phyloP scores from a whole-genome alignment of 148 eudicot species.

The Cornus florida region DNA sequence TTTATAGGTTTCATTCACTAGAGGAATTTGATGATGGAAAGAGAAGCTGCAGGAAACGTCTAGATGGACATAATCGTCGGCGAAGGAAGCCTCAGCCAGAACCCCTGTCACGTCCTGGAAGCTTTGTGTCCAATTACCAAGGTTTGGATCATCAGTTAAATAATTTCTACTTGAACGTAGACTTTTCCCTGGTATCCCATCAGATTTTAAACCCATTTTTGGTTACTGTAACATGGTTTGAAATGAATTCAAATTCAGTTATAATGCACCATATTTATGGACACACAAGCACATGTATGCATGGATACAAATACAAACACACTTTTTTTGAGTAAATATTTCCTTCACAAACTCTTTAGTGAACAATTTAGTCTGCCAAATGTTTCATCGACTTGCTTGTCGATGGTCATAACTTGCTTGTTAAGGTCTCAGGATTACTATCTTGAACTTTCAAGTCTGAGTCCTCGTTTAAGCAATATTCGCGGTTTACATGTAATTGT shows the following conservation, averaged over 20 bases:
- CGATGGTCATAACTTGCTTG: no score
- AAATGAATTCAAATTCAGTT: no score
- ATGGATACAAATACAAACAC: neutral
- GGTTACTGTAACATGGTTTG: no score
- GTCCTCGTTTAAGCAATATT: no score
- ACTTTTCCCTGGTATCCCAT: neutral
- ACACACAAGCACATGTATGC: neutral
- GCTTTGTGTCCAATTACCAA: conserved; percentile 10
- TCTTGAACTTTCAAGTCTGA: no score
- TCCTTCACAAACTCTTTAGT: no score
- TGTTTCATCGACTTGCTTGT: no score
- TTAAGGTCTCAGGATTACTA: no score
- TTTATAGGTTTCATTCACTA: conserved; percentile 28
- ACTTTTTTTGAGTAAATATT: neutral
- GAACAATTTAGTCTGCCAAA: no score
- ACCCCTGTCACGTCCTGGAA: conserved; percentile 13
- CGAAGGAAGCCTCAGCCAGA: conserved; percentile 30
- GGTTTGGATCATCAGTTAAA: conserved; percentile 7
- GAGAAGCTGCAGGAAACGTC: conserved; percentile 34
- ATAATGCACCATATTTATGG: neutral
- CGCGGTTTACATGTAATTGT: no score
- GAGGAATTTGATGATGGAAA: conserved; percentile 34
- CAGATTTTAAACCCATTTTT: no score
- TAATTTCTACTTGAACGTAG: neutral
- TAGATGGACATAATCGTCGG: conserved; percentile 31